Percentiles rank a stretch among this genome's conserved stretches.
phyloP scores from a whole-genome alignment of 148 eudicot genomes.

The Vaccinium myrtillus region DNA sequence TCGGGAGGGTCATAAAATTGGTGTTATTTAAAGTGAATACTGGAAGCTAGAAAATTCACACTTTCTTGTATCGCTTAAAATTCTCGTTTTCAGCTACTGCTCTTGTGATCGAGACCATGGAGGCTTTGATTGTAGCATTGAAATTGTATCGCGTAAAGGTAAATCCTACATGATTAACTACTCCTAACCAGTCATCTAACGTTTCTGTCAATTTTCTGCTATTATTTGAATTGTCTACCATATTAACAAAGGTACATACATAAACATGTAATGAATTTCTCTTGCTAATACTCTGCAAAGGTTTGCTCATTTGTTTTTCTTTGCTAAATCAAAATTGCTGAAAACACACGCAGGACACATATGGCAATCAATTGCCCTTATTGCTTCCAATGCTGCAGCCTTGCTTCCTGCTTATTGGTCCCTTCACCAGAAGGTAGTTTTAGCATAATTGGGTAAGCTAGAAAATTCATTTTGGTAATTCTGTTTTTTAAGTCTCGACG shows the following conservation, averaged over 20 bases:
- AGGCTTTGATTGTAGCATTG: conserved; percentile 87
- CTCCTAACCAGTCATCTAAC: neutral
- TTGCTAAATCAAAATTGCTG: conserved; percentile 19
- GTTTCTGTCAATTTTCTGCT: neutral
- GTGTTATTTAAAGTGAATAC: neutral
- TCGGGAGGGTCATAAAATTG: neutral
- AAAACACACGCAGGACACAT: conserved; percentile 68
- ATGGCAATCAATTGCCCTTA: conserved; percentile 76
- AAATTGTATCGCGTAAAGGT: conserved; percentile 75
- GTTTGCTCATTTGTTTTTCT: neutral
- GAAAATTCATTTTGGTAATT: neutral
- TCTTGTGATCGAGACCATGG: conserved; percentile 84
- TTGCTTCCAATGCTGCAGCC: conserved; percentile 93
- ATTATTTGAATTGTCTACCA: neutral
- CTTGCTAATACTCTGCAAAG: neutral
- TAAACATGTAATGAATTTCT: neutral
- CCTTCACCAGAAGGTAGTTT: conserved; percentile 69
- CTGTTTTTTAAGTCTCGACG: neutral
- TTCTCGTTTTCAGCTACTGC: conserved; percentile 60
- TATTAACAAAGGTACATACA: neutral
- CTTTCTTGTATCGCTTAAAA: neutral
- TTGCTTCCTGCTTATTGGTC: conserved; percentile 91
- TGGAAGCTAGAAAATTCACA: neutral
- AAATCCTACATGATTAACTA: conserved; percentile 10
- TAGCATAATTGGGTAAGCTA: neutral